Percentiles rank a stretch among this genome's conserved stretches.
phyloP scores from a whole-genome alignment of 352 stramenopile genomes.

The Phytophthora litchii region DNA sequence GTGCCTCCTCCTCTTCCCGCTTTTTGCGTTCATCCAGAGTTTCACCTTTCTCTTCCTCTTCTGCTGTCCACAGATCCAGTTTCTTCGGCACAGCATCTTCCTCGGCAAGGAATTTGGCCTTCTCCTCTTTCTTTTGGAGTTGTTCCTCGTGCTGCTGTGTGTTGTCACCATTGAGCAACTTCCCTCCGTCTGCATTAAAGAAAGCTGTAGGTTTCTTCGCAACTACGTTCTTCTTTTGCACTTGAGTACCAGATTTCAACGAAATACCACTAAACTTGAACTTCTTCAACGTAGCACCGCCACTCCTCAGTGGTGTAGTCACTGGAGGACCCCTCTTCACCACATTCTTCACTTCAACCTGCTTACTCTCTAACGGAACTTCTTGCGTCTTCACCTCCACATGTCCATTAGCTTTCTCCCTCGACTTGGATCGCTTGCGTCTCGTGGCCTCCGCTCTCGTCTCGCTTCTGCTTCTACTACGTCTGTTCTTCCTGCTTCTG shows the following conservation, averaged over 20 bases:
- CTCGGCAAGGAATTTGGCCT: conserved; percentile 68
- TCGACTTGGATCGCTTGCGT: conserved; percentile 31
- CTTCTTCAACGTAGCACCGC: conserved; percentile 38
- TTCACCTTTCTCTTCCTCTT: conserved; percentile 72
- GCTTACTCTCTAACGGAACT: neutral
- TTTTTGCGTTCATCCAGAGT: conserved; percentile 53
- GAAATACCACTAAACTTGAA: conserved; percentile 79
- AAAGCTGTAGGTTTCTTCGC: conserved; percentile 26
- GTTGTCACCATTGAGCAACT: conserved; percentile 23
- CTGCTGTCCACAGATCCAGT: conserved; percentile 64
- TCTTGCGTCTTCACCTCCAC: conserved; percentile 6
- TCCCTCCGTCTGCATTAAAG: conserved; percentile 27
- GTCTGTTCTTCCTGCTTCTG: conserved; percentile 28
- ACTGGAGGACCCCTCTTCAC: conserved; percentile 19
- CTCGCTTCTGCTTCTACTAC: conserved; percentile 30
- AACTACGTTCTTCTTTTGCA: conserved; percentile 21
- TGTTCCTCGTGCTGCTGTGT: conserved; percentile 54
- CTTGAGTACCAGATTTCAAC: conserved; percentile 47
- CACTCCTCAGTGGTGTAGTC: conserved; percentile 17
- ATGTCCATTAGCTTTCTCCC: conserved; percentile 5
- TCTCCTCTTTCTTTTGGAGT: conserved; percentile 59
- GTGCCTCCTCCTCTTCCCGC: conserved; percentile 48
- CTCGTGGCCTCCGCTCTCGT: neutral
- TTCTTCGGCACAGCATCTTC: conserved; percentile 74
- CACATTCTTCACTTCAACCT: neutral